Evolutionary conservation across 805 yeast species (phyloP).

Genomic region (Wickerhamomyces sydowiorum): DNA sequence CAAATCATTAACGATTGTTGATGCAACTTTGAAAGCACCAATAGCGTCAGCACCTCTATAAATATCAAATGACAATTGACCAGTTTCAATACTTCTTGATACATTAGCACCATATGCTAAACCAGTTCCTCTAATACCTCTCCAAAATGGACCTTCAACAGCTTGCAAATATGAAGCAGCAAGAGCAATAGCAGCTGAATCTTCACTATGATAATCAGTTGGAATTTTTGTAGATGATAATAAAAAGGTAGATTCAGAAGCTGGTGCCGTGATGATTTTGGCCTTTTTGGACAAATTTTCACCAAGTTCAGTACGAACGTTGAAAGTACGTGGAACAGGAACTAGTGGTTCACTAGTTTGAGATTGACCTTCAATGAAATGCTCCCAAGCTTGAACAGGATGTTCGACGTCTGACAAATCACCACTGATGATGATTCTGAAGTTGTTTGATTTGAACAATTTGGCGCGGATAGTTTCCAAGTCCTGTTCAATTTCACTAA

Average conservation of each 20-base stretch:
- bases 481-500: conserved; percentile 37
- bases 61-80: conserved; percentile 58
- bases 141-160: conserved; percentile 96
- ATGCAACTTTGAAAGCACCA: conserved; percentile 55
- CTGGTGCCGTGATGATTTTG: conserved; percentile 65
- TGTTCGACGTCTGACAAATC: conserved; percentile 44
- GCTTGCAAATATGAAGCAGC: conserved; percentile 75
- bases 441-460: conserved; percentile 51
- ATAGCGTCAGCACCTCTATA: conserved; percentile 82
- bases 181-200: conserved; percentile 63
- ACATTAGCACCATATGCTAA: conserved; percentile 84
- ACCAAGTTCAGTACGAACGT: conserved; percentile 55
- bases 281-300: conserved; percentile 46
- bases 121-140: conserved; percentile 92
- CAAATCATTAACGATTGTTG: conserved; percentile 54
- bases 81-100: conserved; percentile 54
- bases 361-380: conserved; percentile 21
- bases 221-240: conserved; percentile 57
- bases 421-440: conserved; percentile 68
- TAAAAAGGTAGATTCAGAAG: conserved; percentile 77
- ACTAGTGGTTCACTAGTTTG: conserved; percentile 11
- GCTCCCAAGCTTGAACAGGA: conserved; percentile 59
- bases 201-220: conserved; percentile 45
- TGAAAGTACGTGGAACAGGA: conserved; percentile 46
- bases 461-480: conserved; percentile 46